phyloP scores from a whole-genome alignment of 2,329 filamentous ascomycete species.

The Fusarium sp. region DNA sequence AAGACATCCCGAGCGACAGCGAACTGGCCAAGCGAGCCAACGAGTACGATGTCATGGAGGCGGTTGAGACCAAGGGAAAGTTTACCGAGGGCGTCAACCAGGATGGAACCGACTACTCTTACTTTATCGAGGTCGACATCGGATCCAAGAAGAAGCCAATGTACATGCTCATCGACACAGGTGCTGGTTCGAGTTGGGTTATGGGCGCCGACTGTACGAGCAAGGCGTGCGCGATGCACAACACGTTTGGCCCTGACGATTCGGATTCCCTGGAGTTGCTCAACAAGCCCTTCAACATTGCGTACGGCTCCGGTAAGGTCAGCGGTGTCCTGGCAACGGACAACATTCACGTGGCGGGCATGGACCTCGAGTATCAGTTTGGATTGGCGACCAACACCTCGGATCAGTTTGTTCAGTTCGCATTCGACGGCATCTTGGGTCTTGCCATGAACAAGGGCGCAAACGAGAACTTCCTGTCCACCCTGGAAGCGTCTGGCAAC shows the following conservation, averaged over 20 bases:
- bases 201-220: slow-evolving; percentile 78
- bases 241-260: slow-evolving; percentile 73
- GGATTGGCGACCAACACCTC: slow-evolving; percentile 80
- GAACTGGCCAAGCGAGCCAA: slow-evolving; percentile 55
- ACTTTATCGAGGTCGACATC: slow-evolving; percentile 69
- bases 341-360: slow-evolving; percentile 72
- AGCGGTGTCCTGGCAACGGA: slow-evolving; percentile 75
- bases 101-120: slow-evolving; percentile 74
- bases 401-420: slow-evolving; percentile 79
- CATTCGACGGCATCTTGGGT: slow-evolving; percentile 89
- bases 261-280: slow-evolving; percentile 72
- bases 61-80: slow-evolving; percentile 57
- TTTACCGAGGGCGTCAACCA: slow-evolving; percentile 69
- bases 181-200: slow-evolving; percentile 83
- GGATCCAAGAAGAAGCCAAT: slow-evolving; percentile 66
- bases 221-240: slow-evolving; percentile 75
- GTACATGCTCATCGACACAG: slow-evolving; percentile 75
- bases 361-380: slow-evolving; percentile 74
- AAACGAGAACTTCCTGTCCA: slow-evolving; percentile 75
- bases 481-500: slow-evolving; percentile 66
- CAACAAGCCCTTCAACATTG: slow-evolving; percentile 70
- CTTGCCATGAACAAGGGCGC: slow-evolving; percentile 72
- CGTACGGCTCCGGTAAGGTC: slow-evolving; percentile 83
- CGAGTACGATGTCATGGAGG: slow-evolving; percentile 60
- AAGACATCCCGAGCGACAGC: slow-evolving; percentile 21